phyloP scores from a whole-genome alignment of 768 basidiomycete species.

The Myochromella boudieri region DNA sequence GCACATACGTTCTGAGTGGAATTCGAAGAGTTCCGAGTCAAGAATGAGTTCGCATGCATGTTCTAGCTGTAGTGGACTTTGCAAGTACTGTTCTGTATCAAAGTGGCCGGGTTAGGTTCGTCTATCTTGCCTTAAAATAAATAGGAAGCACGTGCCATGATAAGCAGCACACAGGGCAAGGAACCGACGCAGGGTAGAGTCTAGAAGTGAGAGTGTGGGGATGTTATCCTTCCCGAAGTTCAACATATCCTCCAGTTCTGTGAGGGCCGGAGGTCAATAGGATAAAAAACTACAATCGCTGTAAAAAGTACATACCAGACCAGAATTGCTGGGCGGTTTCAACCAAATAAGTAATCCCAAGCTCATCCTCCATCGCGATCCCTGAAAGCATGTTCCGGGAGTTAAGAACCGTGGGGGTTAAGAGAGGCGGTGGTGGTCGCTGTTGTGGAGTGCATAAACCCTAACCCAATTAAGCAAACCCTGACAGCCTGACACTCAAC shows the following conservation, averaged over 20 bases:
- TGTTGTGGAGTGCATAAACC: too few relatives aligned
- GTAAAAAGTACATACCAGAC: slow-evolving; percentile 60
- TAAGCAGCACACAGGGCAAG: slow-evolving; percentile 79
- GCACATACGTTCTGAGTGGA: slow-evolving; percentile 91
- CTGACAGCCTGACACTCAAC: too few relatives aligned
- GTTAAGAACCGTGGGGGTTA: slow-evolving; percentile 24
- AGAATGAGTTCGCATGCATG: slow-evolving; percentile 78
- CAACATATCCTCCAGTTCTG: slow-evolving; percentile 88
- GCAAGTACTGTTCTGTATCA: slow-evolving; percentile 73
- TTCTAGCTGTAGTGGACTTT: slow-evolving; percentile 79
- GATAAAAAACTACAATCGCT: not conserved
- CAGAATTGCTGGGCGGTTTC: slow-evolving; percentile 87
- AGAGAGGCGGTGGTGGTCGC: not conserved
- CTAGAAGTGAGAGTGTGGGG: slow-evolving; percentile 71
- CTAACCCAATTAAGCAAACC: too few relatives aligned
- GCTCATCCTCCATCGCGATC: slow-evolving; percentile 58
- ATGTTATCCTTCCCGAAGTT: slow-evolving; percentile 60
- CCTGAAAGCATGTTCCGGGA: slow-evolving; percentile 25
- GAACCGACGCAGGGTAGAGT: slow-evolving; percentile 76
- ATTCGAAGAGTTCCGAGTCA: slow-evolving; percentile 83
- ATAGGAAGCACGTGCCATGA: slow-evolving; percentile 60
- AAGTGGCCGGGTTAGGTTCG: slow-evolving; percentile 22
- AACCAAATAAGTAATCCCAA: slow-evolving; percentile 82
- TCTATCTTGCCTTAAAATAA: not conserved
- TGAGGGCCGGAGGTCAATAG: not conserved